Percentiles rank a stretch among this genome's conserved stretches.
phyloP scores from a whole-genome alignment of 225 moss, liverwort and hornwort species.

The Asterella californica region DNA sequence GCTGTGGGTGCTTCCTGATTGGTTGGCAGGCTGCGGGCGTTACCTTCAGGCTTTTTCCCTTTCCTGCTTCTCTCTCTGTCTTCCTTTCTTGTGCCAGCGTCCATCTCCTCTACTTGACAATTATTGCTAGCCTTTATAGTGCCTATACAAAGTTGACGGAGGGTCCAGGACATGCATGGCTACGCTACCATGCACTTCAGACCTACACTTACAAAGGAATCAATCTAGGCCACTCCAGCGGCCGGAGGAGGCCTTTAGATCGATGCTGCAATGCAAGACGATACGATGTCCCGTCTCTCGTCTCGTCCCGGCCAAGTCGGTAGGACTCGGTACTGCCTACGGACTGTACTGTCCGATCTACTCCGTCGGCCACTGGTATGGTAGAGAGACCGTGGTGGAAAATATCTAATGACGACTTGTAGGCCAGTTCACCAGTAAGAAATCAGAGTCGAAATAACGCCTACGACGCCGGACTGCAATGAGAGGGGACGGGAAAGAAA shows the following conservation, averaged over 20 bases:
- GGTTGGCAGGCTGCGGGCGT: conserved; percentile 22
- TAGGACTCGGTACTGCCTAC: too few species aligned
- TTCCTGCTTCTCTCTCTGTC: conserved; percentile 1
- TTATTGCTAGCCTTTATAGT: not conserved
- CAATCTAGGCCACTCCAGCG: too few species aligned
- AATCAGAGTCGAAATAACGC: too few species aligned
- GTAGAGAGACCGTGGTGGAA: not conserved
- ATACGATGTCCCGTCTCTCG: too few species aligned
- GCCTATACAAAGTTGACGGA: not conserved
- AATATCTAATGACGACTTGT: not conserved
- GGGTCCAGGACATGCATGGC: conserved; percentile 1
- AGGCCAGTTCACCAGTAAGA: conserved; percentile 7
- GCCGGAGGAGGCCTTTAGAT: too few species aligned
- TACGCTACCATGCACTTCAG: too few species aligned
- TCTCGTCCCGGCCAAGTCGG: too few species aligned
- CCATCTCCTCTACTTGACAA: conserved; percentile 9
- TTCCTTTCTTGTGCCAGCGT: conserved; percentile 6
- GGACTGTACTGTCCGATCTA: not conserved
- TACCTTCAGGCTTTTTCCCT: conserved; percentile 16
- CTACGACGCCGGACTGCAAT: not conserved
- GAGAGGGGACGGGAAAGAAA: not conserved
- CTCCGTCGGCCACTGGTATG: not conserved
- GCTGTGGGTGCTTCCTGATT: conserved; percentile 8
- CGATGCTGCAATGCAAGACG: too few species aligned
- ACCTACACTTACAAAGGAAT: too few species aligned